Base-by-base conservation (phyloP, 2,329 filamentous ascomycete genomes). In the Xylaria hypoxylon region DNA sequence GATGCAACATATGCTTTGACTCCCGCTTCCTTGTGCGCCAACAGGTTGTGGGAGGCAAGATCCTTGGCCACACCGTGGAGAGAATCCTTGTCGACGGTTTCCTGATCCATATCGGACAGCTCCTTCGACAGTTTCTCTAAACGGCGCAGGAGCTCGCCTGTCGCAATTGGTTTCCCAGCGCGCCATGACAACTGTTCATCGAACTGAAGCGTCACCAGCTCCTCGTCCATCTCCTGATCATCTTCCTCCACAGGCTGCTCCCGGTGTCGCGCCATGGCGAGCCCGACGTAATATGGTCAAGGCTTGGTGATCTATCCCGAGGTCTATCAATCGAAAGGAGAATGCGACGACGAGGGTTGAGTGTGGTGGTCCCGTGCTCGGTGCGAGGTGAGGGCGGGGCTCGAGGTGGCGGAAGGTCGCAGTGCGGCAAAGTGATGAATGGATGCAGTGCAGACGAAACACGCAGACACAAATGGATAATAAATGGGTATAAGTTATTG, bases 1-100 rank as follows among this genome's bases (percentile, higher is more conserved):
- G 92, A 92, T 48, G 94, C 90, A 35, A 92, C 88, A 83, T 92
- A 97, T 28, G 96, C 95, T 79, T 92, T 91, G 70, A 99, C 94
- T 62, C 96, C 96, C 71, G 90, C 92, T 79, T 99, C 96, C 82
- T 97, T 97, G 81, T 99, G 96, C 66, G 88, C 89, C 52, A 99
- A 82, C 26, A 99, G 84, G 75, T 96, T 93, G 68, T 90, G 89
- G 70, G 90, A 89, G 5, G 90, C 93, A 50, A 99, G 86, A 74
- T 97, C 92, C 76, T 94, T 92, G 59, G 95, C 93, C 69, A 97
- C 92, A 57, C 90, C 89, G 68, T 86, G 88, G 70, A 98, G 85
- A n/a, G 93, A 94, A n/a, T 91, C 88, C 72, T 92, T 88, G 67
- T 97, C 89, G 64, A 91, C 89, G 64, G 91, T 90, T 74, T 97